A percentile compares a stretch with the other conserved stretches of the same genome.
These are phyloP conservation scores for Aspergillus amoenus DNA, from an alignment of 2,329 filamentous ascomycete species.

Conservation along the genomic window DNA sequence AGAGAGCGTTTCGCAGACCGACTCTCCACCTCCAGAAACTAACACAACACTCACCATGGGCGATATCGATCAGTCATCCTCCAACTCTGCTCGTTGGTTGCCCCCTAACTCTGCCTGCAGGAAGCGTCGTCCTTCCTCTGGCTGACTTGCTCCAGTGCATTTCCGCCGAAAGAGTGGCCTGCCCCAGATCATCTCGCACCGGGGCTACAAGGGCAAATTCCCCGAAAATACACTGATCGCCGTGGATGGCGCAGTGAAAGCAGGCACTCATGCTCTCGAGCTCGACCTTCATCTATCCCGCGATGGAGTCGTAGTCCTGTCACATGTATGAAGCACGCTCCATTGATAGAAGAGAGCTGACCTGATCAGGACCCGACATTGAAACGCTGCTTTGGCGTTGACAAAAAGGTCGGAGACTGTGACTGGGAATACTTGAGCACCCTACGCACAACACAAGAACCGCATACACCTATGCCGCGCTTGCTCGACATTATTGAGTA, in stretches of 20 bases:
- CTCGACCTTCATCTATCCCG: slow-evolving; percentile 82
- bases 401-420: slow-evolving; percentile 70
- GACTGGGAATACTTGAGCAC: slow-evolving; percentile 72
- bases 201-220: slow-evolving; percentile 58
- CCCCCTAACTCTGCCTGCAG: neutral
- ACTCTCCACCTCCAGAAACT: too few relatives aligned
- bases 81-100: neutral
- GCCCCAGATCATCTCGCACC: slow-evolving; percentile 41
- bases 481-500: slow-evolving; percentile 73
- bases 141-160: neutral
- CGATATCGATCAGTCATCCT: neutral
- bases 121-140: neutral
- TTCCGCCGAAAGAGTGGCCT: neutral
- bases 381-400: slow-evolving; percentile 77
- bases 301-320: slow-evolving; percentile 82
- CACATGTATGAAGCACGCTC: slow-evolving; percentile 61
- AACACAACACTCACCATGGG: too few relatives aligned
- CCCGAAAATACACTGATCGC: slow-evolving; percentile 86
- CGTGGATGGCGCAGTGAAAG: slow-evolving; percentile 70
- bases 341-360: neutral
- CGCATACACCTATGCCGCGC: slow-evolving; percentile 70
- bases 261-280: slow-evolving; percentile 78
- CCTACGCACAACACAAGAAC: slow-evolving; percentile 65
- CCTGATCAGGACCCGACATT: slow-evolving; percentile 48
- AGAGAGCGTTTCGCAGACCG: too few relatives aligned